Evolutionary conservation across 2,329 filamentous ascomycete genomes (phyloP), one percentile per base, ranked within the genome.

Genomic region (Fusarium paranaense): DNA sequence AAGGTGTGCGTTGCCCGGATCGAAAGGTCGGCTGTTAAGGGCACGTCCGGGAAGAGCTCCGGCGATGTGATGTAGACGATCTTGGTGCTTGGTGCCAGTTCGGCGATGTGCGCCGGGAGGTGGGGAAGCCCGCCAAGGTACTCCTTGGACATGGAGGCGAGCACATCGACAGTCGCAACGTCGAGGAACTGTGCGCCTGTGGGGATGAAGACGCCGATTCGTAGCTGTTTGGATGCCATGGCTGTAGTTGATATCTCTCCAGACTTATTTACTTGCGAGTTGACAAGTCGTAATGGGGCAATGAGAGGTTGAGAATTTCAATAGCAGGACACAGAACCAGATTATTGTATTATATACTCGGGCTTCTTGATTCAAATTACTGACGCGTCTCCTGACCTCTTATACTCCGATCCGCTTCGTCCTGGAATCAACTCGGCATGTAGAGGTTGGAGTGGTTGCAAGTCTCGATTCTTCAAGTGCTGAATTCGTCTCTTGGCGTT

Each of bases 201-300:
- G 2, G 87, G 87, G 58, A 89, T 80, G 77, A 88, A 89, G 64
- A 90, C 86, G 25, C 87, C 88, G 58, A 90, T 83, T 47, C 79
- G 83, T 67, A 89, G 65, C 40, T 70, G 69, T 35, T 74, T 70
- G 7, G 64, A 70, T 27, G 64, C 22, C 77, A 79, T 79, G 22
- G 22, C 10, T 30, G 10, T 16, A 18, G 56, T 58, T 40, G 56
- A 27, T 20, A 9, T 18, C 3, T 47, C 22, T 27, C 18, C 11
- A 30, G 18, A 5, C 20, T 52, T 52, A 11, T 52, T n/a, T 30
- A n/a, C 9, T 30, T 13, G 40, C 45, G 22, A 10, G 13, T 25
- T 56, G 52, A 25, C 5, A 22, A 25, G 10, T 11, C 33, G 30
- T 25, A 30, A 40, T 32, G 22, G n/a, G n/a, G 20, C 10, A 63